Percentiles rank a stretch among this genome's conserved stretches.
Evolutionary conservation across 352 stramenopile genomes (phyloP).

Genomic region (Globisporangium middletonii): DNA sequence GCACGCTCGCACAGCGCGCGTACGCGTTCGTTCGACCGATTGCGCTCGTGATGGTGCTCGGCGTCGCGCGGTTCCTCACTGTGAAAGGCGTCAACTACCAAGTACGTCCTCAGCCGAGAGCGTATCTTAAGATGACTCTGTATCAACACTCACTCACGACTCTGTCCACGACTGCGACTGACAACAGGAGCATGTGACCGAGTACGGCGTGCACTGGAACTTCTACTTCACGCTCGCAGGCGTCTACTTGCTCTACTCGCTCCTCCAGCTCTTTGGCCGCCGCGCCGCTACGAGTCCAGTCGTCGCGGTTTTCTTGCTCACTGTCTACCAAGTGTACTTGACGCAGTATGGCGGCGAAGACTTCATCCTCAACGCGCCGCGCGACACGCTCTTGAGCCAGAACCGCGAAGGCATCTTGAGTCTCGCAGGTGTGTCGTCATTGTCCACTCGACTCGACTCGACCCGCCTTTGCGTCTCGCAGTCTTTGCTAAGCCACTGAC

Average conservation of each 20-base stretch:
- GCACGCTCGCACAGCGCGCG: slow-evolving; percentile 11
- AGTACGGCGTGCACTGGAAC: slow-evolving; percentile 99
- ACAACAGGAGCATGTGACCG: slow-evolving; percentile 90
- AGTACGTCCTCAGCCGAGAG: slow-evolving; percentile 27
- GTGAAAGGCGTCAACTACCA: slow-evolving; percentile 87
- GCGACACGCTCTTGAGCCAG: slow-evolving; percentile 78
- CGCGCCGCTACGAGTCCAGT: slow-evolving; percentile 38
- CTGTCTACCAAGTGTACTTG: slow-evolving; percentile 81
- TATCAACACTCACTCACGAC: not conserved
- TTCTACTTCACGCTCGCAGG: slow-evolving; percentile 97
- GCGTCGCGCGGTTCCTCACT: slow-evolving; percentile 59
- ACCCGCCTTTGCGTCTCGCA: too few relatives aligned
- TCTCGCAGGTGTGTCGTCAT: slow-evolving; percentile 44
- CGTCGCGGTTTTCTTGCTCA: slow-evolving; percentile 17
- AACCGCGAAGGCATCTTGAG: slow-evolving; percentile 96
- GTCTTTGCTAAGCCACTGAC: too few relatives aligned
- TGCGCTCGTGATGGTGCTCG: slow-evolving; percentile 61
- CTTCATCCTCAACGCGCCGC: slow-evolving; percentile 69
- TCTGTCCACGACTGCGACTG: not conserved
- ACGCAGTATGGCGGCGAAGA: slow-evolving; percentile 66
- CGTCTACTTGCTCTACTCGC: slow-evolving; percentile 67
- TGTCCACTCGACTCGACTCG: too few relatives aligned
- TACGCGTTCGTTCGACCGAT: slow-evolving; percentile 72
- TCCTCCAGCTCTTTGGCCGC: slow-evolving; percentile 48
- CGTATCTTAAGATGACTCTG: too few relatives aligned